Evolutionary conservation across 768 basidiomycete genomes (phyloP).

Genomic region (Dictyophora rubrovolvata): DNA sequence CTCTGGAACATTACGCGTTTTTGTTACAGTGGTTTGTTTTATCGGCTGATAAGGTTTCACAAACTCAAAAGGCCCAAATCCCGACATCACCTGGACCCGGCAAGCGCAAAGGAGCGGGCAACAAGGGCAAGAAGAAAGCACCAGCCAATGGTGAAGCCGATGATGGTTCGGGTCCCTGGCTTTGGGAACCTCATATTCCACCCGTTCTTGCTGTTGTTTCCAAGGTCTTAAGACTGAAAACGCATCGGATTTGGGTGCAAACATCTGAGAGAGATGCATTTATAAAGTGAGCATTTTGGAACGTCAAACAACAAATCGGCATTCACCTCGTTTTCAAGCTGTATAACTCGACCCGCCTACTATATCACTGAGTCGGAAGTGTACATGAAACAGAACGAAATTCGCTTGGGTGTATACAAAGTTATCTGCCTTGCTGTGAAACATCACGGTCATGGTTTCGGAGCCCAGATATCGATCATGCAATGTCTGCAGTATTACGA

Average conservation of each 20-base stretch:
- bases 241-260: constrained; percentile 84
- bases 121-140: constrained; percentile 30
- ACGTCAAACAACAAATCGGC: not conserved
- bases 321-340: constrained; percentile 35
- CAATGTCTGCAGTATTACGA: constrained; percentile 91
- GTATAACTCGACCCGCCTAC: constrained; percentile 81
- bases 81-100: constrained; percentile 40
- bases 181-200: constrained; percentile 73
- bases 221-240: constrained; percentile 56
- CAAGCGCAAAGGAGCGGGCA: constrained; percentile 49
- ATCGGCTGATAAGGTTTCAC: constrained; percentile 65
- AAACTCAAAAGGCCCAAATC: constrained; percentile 29
- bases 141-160: constrained; percentile 12
- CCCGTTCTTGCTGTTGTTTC: constrained; percentile 57
- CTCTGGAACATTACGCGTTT: constrained; percentile 89
- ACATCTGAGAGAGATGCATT: constrained; percentile 80
- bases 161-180: constrained; percentile 34
- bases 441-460: constrained; percentile 72
- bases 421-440: constrained; percentile 89
- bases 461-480: constrained; percentile 83
- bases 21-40: constrained; percentile 84
- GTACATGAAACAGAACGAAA: constrained; percentile 73
- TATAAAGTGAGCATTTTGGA: constrained; percentile 48
- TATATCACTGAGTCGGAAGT: constrained; percentile 76
- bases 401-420: constrained; percentile 72